Percentiles rank a stretch among this genome's conserved stretches.
phyloP scores from a whole-genome alignment of 345 rosid species.

The Eucalyptus coolabah region DNA sequence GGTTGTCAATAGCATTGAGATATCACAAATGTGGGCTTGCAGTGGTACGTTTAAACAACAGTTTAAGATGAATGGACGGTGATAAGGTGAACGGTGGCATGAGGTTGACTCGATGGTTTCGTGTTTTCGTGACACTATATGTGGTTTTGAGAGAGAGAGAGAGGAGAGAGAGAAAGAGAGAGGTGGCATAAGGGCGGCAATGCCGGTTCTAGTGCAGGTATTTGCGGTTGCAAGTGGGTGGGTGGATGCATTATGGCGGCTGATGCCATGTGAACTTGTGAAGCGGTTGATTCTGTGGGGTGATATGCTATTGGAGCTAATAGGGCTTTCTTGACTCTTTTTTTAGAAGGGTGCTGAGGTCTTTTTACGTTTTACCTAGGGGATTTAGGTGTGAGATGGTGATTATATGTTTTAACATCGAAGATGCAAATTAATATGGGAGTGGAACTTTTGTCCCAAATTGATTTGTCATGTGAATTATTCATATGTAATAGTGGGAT shows the following conservation, averaged over 20 bases:
- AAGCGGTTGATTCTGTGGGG: too few species aligned
- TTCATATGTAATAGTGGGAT: background rate
- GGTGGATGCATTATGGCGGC: too few species aligned
- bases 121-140: background rate
- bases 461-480: background rate
- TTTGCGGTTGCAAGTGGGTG: background rate
- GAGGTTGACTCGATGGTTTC: background rate
- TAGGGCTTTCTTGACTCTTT: background rate
- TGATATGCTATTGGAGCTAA: background rate
- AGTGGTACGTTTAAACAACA: background rate
- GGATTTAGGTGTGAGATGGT: background rate
- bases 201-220: background rate
- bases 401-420: background rate
- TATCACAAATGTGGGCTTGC: background rate
- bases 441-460: background rate
- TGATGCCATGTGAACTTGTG: too few species aligned
- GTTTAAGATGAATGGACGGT: background rate
- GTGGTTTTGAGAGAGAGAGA: background rate
- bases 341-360: background rate
- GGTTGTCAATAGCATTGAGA: too few species aligned
- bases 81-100: background rate
- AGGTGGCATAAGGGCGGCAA: background rate
- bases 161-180: background rate
- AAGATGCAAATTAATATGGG: background rate
- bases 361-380: background rate